Base-by-base conservation (phyloP, 805 yeast species). In the Groenewaldozyma tartarivorans region DNA sequence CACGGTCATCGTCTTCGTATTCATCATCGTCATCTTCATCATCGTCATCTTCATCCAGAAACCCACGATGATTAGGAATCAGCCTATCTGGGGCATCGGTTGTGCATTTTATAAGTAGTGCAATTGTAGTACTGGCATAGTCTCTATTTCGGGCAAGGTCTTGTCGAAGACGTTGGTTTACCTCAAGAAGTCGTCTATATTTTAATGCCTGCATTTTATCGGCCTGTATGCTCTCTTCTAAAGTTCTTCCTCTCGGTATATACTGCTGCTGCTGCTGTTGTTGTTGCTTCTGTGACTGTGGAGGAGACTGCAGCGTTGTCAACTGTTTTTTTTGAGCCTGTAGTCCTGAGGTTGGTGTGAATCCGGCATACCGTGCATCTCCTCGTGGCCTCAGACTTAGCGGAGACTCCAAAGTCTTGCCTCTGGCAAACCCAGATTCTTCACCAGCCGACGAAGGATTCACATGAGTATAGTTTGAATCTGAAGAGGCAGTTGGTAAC, bases 61-160 rank as follows among this genome's bases (percentile, higher is more conserved):
- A 44, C 7, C 43, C 44, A 43, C 45, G 44, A 19, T 38, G 29
- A 6, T 33, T 17, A 3, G 49, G 49, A 13, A 46, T 35, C 24
- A 40, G 34, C 15, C 35, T 20, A 22, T 46, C 49, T 35, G 32
- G 32, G 2, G 39, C 35, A 4, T 19, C 19, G 29, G 41, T 43
- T 13, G 48, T 41, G 26, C 29, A 41, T 20, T 38, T 32, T 11
- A 46, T 40, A 19, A 46, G 34, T 42, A 36, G 20, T 22, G 44
- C 29, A 35, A 47, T 44, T 5, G 48, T 48, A 20, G 40, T 40
- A 17, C 47, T 43, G 4, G 45, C 48, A 29, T 33, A 44, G 17
- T 38, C 38, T n/a, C 49, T 20, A 16, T 46, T 42, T 24, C 47
- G 18, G 11, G 35, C 33, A 9, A 46, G 43, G 22, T 46, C 49